These are phyloP conservation scores for Xanthoparmelia taractica DNA, from an alignment of 495 filamentous ascomycete genomes.

Conservation along the genomic window DNA sequence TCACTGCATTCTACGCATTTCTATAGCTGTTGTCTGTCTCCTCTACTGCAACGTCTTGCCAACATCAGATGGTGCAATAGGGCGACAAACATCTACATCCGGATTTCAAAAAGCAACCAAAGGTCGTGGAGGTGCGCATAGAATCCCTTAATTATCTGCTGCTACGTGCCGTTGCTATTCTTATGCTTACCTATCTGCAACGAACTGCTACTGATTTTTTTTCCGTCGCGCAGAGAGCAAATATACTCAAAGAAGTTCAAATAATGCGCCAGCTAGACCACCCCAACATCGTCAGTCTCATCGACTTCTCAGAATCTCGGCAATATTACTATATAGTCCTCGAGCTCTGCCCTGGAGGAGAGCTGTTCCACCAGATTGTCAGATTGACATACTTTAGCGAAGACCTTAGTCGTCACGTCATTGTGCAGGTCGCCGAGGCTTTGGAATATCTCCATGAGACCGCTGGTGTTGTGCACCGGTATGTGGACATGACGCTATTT, in stretches of 20 bases:
- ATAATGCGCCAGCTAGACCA: conserved; percentile 97
- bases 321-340: conserved; percentile 98
- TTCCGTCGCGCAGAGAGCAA: conserved; percentile 61
- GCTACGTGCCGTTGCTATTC: conserved; percentile 32
- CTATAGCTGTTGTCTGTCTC: conserved; percentile 21
- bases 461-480: conserved; percentile 94
- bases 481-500: conserved; percentile 32
- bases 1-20: conserved; percentile 22
- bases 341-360: conserved; percentile 90
- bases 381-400: conserved; percentile 98
- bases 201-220: conserved; percentile 9
- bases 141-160: conserved; percentile 24
- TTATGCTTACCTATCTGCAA: conserved; percentile 8
- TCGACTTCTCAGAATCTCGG: conserved; percentile 86
- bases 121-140: conserved; percentile 92
- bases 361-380: conserved; percentile 97
- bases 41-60: conserved; percentile 30
- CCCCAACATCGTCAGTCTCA: conserved; percentile 85
- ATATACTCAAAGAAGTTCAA: conserved; percentile 96
- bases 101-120: conserved; percentile 87
- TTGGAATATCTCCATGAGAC: conserved; percentile 93
- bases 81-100: conserved; percentile 82
- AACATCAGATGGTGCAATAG: conserved; percentile 47
- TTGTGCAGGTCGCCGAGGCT: conserved; percentile 84
- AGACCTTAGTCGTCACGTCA: conserved; percentile 88